Percentiles rank a stretch among this genome's conserved stretches.
phyloP scores from a whole-genome alignment of 148 eudicot species.

The Cornus florida region DNA sequence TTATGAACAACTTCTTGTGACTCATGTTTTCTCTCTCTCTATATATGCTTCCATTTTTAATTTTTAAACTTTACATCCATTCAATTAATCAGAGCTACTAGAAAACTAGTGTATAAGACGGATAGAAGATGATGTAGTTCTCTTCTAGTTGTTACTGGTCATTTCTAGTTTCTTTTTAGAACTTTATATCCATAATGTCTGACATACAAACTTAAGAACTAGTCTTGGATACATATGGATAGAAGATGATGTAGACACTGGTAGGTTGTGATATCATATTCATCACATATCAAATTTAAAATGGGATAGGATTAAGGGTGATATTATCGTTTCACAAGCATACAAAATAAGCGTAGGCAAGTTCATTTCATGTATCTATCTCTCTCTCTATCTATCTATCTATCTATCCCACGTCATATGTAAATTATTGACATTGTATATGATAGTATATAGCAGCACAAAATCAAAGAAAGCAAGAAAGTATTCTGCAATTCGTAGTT shows the following conservation, averaged over 20 bases:
- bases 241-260: background rate
- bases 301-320: background rate
- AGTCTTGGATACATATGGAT: background rate
- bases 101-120: background rate
- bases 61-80: background rate
- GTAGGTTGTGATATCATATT: background rate
- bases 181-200: background rate
- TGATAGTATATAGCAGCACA: too few relatives aligned
- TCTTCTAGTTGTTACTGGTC: background rate
- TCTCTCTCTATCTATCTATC: too few relatives aligned
- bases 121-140: slow-evolving; percentile 6
- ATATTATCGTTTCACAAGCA: background rate
- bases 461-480: too few relatives aligned
- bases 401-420: background rate
- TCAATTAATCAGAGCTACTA: background rate
- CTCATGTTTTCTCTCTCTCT: background rate
- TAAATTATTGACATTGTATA: too few relatives aligned
- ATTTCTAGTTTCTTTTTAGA: background rate
- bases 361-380: slow-evolving; percentile 1
- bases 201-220: background rate
- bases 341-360: background rate
- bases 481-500: too few relatives aligned
- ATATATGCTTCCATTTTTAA: too few relatives aligned
- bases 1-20: background rate
- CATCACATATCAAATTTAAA: background rate